phyloP scores from a whole-genome alignment of 495 filamentous ascomycete genomes.

The Xylaria nigripes region DNA sequence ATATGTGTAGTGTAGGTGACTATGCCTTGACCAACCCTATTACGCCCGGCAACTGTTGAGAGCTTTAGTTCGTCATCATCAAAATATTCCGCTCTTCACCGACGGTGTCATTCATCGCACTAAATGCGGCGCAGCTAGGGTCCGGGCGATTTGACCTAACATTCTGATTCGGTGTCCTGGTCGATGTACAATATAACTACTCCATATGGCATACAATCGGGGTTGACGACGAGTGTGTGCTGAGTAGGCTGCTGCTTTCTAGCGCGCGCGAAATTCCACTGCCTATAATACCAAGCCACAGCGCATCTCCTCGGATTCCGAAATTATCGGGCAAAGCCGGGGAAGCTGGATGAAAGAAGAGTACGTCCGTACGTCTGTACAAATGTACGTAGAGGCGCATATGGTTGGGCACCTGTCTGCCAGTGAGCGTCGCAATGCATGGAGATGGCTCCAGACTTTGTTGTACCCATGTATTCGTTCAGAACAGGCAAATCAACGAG shows the following conservation, averaged over 20 bases:
- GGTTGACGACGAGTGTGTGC: background rate
- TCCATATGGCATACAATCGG: background rate
- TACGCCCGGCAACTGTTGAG: constrained; percentile 5
- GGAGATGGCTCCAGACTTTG: constrained; percentile 5
- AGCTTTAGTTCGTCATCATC: background rate
- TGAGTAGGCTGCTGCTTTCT: background rate
- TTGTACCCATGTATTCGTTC: constrained; percentile 1
- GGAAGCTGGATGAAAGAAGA: background rate
- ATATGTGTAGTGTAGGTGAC: background rate
- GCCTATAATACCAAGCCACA: background rate
- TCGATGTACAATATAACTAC: background rate
- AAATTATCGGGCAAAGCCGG: constrained; percentile 10
- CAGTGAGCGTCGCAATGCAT: constrained; percentile 8
- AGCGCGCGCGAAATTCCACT: background rate
- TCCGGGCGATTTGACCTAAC: background rate
- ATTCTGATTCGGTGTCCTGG: background rate
- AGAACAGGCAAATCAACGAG: constrained; percentile 1
- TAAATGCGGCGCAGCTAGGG: background rate
- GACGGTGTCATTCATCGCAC: background rate
- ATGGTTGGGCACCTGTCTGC: constrained; percentile 1
- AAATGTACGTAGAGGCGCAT: background rate
- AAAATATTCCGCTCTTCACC: background rate
- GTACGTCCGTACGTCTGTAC: background rate
- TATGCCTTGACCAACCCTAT: background rate
- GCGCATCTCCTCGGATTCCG: background rate